phyloP scores from a whole-genome alignment of 495 filamentous ascomycete genomes.

The Pyrenula aspistea region DNA sequence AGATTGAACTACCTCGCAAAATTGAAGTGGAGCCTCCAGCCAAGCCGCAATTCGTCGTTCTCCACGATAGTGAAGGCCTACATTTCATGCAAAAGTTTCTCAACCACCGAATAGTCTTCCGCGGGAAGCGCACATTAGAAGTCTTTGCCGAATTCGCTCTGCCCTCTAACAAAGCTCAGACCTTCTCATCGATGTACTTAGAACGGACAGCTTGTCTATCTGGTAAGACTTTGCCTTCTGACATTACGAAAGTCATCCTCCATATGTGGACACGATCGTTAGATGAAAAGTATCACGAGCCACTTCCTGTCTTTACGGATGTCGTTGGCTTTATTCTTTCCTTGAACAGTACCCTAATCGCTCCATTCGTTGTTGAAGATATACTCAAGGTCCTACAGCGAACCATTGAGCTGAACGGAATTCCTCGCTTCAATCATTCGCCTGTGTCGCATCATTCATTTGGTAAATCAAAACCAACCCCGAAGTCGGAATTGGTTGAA shows the following conservation, averaged over 20 bases:
- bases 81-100: slow-evolving; percentile 46
- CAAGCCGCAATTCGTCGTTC: neutral
- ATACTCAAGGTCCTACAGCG: slow-evolving; percentile 41
- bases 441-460: slow-evolving; percentile 25
- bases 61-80: slow-evolving; percentile 5
- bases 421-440: slow-evolving; percentile 37
- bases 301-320: slow-evolving; percentile 46
- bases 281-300: slow-evolving; percentile 43
- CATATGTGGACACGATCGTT: slow-evolving; percentile 52
- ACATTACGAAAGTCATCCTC: slow-evolving; percentile 39
- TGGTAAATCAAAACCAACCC: slow-evolving; percentile 27
- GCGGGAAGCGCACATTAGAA: slow-evolving; percentile 43
- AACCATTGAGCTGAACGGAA: slow-evolving; percentile 44
- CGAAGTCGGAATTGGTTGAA: slow-evolving; percentile 30
- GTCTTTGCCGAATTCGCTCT: slow-evolving; percentile 33
- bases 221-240: slow-evolving; percentile 33
- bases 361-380: slow-evolving; percentile 34
- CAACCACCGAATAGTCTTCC: slow-evolving; percentile 36
- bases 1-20: neutral
- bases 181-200: slow-evolving; percentile 45
- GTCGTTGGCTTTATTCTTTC: slow-evolving; percentile 41
- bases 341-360: slow-evolving; percentile 30
- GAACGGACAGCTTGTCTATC: slow-evolving; percentile 34
- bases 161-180: slow-evolving; percentile 39
- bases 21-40: neutral